phyloP scores from a whole-genome alignment of 2,329 filamentous ascomycete genomes.

The Oidium heveae region DNA sequence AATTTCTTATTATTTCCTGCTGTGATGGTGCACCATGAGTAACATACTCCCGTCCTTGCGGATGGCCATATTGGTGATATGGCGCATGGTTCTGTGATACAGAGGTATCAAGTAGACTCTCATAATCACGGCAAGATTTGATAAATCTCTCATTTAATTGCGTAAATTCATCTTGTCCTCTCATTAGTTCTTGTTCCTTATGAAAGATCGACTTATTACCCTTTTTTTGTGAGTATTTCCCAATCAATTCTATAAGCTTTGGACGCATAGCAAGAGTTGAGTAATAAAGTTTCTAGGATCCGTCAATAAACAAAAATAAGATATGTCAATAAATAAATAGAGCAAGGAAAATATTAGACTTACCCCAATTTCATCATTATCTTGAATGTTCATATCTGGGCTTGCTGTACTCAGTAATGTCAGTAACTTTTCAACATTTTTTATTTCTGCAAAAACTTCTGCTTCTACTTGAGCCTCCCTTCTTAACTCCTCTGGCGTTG shows the following conservation, averaged over 20 bases:
- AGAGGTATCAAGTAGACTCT: slow-evolving; percentile 80
- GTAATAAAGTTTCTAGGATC: slow-evolving; percentile 54
- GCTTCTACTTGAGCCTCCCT: slow-evolving; percentile 88
- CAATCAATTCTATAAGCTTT: slow-evolving; percentile 92
- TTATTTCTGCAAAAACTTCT: slow-evolving; percentile 52
- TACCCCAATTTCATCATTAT: slow-evolving; percentile 91
- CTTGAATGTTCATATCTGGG: slow-evolving; percentile 54
- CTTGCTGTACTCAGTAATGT: slow-evolving; percentile 76
- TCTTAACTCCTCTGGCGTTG: slow-evolving; percentile 80
- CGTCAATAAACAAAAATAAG: too few relatives aligned
- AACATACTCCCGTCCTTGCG: slow-evolving; percentile 16
- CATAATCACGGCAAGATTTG: slow-evolving; percentile 90
- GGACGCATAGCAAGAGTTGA: slow-evolving; percentile 82
- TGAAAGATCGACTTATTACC: slow-evolving; percentile 23
- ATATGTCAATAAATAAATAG: slow-evolving; percentile 12
- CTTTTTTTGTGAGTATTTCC: slow-evolving; percentile 98
- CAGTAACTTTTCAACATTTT: slow-evolving; percentile 58
- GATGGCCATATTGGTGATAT: slow-evolving; percentile 37
- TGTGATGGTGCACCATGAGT: slow-evolving; percentile 15
- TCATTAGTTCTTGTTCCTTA: too few relatives aligned
- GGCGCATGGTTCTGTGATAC: slow-evolving; percentile 83
- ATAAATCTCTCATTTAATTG: slow-evolving; percentile 99
- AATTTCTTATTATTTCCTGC: slow-evolving; percentile 42
- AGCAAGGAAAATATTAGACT: slow-evolving; percentile 11
- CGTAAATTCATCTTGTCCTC: slow-evolving; percentile 64